Evolutionary conservation across 1,284 basidiomycete genomes (phyloP).

Genomic region (Heterobasidion occidentale): DNA sequence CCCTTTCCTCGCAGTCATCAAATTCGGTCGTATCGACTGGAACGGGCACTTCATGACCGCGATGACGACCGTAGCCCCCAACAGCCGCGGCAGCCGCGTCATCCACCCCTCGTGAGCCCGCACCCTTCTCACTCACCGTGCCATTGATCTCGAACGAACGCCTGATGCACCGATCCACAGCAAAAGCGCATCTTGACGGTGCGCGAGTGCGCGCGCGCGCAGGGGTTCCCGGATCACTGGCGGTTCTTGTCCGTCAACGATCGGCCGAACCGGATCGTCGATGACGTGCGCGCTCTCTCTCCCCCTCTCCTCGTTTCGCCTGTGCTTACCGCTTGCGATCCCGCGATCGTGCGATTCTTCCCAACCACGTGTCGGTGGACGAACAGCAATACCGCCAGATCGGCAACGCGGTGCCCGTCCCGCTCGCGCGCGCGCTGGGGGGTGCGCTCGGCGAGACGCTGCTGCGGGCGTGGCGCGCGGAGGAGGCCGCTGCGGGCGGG

Average conservation of each 20-base stretch:
- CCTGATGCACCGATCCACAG: conserved; percentile 21
- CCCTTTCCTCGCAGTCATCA: neutral
- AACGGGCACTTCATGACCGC: conserved; percentile 16
- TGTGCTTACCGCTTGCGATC: neutral
- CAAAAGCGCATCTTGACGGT: conserved; percentile 60
- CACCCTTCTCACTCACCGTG: neutral
- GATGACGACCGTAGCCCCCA: conserved; percentile 44
- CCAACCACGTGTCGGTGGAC: too few species aligned
- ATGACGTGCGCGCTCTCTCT: conserved; percentile 35
- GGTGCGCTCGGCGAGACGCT: conserved; percentile 45
- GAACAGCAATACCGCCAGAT: conserved; percentile 67
- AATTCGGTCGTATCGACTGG: neutral
- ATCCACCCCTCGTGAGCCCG: conserved; percentile 45
- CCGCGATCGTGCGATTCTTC: neutral
- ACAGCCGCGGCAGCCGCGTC: conserved; percentile 37
- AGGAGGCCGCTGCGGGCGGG: conserved; percentile 21
- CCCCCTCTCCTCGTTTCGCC: conserved; percentile 1
- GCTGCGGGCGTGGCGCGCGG: conserved; percentile 28
- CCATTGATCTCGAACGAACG: neutral
- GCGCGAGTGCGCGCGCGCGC: conserved; percentile 58
- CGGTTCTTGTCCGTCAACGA: conserved; percentile 42
- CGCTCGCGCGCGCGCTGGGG: conserved; percentile 54
- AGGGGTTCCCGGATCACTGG: conserved; percentile 66
- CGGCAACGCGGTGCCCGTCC: conserved; percentile 68
- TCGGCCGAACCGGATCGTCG: conserved; percentile 23